Base-by-base conservation (phyloP, 192 early-diverging fungal species). In the Mortierella antarctica region DNA sequence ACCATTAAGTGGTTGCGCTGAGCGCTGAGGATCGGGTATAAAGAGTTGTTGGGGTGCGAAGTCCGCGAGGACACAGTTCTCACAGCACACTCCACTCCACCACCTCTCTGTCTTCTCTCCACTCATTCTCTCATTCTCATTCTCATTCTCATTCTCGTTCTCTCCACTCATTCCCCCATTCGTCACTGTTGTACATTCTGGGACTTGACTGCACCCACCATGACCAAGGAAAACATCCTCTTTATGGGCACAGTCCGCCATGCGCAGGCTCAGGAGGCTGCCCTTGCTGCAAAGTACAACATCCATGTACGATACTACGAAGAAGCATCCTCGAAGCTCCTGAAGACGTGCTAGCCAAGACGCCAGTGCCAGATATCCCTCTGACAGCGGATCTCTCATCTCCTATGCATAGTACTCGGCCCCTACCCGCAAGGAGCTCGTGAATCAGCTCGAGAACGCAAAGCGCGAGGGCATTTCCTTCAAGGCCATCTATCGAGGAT, bases 181-280 rank as follows among this genome's bases (percentile, higher is more conserved):
- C 21, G 21, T 21, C 21, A 9, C 47, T 31, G 31, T 31, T 31
- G 31, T 3, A 31, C 31, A 31, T 31, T 31, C 31, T 31, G 1
- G 31, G 31, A 31, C 31, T 31, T 31, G 46, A 57, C 46, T 47
- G 5, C 52, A 17, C 20, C 10, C 14, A 67, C 21, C 47, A 79
- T 79, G 76, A 71, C 69, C 41, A 79, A 79, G 42, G 76, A 79
- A 46, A 79, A 67, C 64, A 71, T 79, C 46, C 69, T 79, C 39
- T 55, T 79, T 42, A 45, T 79, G 15, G 76, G 76, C 42, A 71
- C 63, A 6, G 69, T 79, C 23, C 76, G 64, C 13, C 68, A 71
- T 53, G 76, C 76, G n/a, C 71, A 71, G 51, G 58, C 50, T 31
- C 56, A 71, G 20, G 76, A 79, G 40, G 44, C 63, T 1, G 69